Percentiles rank a stretch among this genome's conserved stretches.
phyloP scores from a whole-genome alignment of 306 rosid genomes.

The Coriaria nepalensis region DNA sequence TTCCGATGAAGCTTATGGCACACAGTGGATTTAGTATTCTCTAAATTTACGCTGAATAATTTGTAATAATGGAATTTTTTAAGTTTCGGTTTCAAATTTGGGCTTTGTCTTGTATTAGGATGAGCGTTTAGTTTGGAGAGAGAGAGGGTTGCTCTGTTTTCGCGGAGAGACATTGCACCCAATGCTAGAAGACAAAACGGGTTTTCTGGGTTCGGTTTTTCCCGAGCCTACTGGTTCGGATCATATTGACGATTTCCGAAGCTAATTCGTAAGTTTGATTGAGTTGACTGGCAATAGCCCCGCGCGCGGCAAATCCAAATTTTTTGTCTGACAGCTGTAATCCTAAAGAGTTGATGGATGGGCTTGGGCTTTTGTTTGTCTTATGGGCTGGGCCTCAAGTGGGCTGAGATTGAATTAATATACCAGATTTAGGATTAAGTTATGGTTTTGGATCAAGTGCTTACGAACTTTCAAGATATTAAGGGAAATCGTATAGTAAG shows the following conservation, averaged over 20 bases:
- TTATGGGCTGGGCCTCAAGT: too few species aligned
- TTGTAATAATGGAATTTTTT: too few species aligned
- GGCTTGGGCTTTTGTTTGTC: too few species aligned
- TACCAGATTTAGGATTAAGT: too few species aligned
- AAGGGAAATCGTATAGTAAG: too few species aligned
- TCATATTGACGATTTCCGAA: constrained; percentile 30
- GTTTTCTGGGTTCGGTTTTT: constrained; percentile 1
- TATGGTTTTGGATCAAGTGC: too few species aligned
- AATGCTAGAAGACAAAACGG: constrained; percentile 4
- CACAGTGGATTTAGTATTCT: neutral
- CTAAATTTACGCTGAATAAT: neutral
- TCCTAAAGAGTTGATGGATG: too few species aligned
- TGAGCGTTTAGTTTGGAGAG: neutral
- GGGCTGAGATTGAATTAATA: too few species aligned
- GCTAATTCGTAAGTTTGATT: constrained; percentile 20
- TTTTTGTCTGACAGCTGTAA: constrained; percentile 3
- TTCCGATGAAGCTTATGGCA: too few species aligned
- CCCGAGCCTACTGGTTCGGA: constrained; percentile 16
- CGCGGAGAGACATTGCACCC: neutral
- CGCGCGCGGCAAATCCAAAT: constrained; percentile 90
- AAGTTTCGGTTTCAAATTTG: constrained; percentile 5
- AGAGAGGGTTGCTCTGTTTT: too few species aligned
- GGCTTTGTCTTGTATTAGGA: constrained; percentile 11
- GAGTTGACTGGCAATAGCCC: constrained; percentile 9
- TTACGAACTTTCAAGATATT: too few species aligned